Evolutionary conservation across 2,329 filamentous ascomycete genomes (phyloP).

Genomic region (Cylindrodendrum hubeiense): DNA sequence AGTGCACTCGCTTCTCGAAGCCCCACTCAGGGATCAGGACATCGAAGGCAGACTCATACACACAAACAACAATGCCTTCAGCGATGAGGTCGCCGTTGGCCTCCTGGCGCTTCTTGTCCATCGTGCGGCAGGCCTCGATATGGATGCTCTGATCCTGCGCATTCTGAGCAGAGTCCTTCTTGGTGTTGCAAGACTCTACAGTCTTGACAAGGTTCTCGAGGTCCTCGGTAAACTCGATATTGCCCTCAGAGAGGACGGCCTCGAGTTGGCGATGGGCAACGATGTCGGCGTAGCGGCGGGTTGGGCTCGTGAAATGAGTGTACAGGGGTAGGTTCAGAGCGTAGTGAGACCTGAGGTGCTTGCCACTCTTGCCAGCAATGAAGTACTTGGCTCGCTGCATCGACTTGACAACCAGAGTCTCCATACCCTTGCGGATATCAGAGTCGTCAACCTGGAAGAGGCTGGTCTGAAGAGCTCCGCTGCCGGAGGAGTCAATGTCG

Average conservation of each 20-base stretch:
- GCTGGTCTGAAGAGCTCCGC: slow-evolving; percentile 92
- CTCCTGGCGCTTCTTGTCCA: slow-evolving; percentile 92
- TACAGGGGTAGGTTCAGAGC: slow-evolving; percentile 93
- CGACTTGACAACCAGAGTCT: slow-evolving; percentile 92
- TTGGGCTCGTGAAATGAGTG: slow-evolving; percentile 97
- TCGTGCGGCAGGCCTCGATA: slow-evolving; percentile 95
- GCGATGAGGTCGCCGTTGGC: slow-evolving; percentile 92
- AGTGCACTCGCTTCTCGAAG: slow-evolving; percentile 99
- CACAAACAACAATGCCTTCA: slow-evolving; percentile 95
- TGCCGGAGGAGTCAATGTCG: slow-evolving; percentile 89
- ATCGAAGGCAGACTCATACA: slow-evolving; percentile 99
- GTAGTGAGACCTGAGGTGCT: slow-evolving; percentile 88
- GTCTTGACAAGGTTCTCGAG: slow-evolving; percentile 90
- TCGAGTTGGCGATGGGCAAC: slow-evolving; percentile 96
- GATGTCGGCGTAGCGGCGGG: slow-evolving; percentile 93
- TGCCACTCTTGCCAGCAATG: slow-evolving; percentile 82
- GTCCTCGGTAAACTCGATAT: slow-evolving; percentile 89
- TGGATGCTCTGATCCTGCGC: slow-evolving; percentile 99
- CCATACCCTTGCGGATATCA: slow-evolving; percentile 96
- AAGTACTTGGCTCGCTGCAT: slow-evolving; percentile 98
- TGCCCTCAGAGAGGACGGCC: slow-evolving; percentile 82
- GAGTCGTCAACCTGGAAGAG: slow-evolving; percentile 92
- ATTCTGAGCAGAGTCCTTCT: slow-evolving; percentile 98
- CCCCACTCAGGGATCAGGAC: slow-evolving; percentile 98
- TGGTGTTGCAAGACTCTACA: slow-evolving; percentile 95